phyloP scores from a whole-genome alignment of 169 alveolate genomes.

The Toxoplasma gondii region DNA sequence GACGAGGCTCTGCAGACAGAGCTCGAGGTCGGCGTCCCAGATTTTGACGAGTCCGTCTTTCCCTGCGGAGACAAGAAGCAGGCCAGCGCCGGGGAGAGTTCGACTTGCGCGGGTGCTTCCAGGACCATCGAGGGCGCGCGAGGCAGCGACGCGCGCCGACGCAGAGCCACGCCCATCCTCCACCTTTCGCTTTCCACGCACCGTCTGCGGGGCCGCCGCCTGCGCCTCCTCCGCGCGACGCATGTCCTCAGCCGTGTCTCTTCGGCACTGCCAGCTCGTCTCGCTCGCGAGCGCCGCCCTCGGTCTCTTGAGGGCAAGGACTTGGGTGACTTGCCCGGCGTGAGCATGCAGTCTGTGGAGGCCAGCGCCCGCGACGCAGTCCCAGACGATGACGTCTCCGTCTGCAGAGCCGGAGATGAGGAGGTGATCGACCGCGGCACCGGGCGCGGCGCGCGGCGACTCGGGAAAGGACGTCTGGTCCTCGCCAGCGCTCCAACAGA shows the following conservation, averaged over 20 bases:
- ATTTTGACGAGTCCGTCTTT: constrained; percentile 87
- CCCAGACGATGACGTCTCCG: constrained; percentile 88
- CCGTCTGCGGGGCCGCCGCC: background rate
- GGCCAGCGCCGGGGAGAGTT: background rate
- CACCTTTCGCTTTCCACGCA: background rate
- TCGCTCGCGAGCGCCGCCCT: background rate
- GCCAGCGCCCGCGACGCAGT: constrained; percentile 82
- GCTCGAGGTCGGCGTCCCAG: constrained; percentile 85
- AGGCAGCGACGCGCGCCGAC: background rate
- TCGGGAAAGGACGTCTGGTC: background rate
- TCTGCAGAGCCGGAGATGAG: constrained; percentile 87
- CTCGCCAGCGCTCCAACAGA: background rate
- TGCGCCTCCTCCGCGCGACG: background rate
- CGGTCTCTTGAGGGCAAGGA: constrained; percentile 1
- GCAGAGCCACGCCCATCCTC: background rate
- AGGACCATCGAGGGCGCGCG: background rate
- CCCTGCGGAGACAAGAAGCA: constrained; percentile 79
- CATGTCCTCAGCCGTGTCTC: constrained; percentile 10
- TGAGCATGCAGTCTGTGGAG: constrained; percentile 84
- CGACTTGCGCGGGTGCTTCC: background rate
- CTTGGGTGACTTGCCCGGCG: constrained; percentile 80
- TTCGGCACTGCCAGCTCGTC: constrained; percentile 34
- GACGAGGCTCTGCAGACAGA: constrained; percentile 86
- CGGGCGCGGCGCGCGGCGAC: background rate
- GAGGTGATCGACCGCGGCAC: constrained; percentile 36